Evolutionary conservation across 495 filamentous ascomycete species (phyloP), one percentile per base, ranked within the genome.

Genomic region (Penicillium lagena): DNA sequence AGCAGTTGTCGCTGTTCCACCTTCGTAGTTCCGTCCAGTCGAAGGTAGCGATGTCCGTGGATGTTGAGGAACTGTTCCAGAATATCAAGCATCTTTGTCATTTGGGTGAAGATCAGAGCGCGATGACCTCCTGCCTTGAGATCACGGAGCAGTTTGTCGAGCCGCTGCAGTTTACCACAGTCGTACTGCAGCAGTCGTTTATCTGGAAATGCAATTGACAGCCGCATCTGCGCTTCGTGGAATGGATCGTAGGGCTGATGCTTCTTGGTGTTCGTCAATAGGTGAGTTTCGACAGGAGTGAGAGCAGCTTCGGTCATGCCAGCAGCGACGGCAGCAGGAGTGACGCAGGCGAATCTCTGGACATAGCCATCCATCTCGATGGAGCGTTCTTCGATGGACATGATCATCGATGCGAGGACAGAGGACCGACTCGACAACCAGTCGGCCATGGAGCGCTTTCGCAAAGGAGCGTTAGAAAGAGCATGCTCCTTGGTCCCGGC

Each of bases 51-150:
- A 63, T 97, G 87, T 1, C 90, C 90, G 56, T 97, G 93, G 45
- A 99, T 96, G 62, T 96, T 97, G 57, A 99, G 80, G 59, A 97
- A 99, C 45, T 90, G 90, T 55, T 99, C 94, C 12, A 99, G 77
- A 46, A 99, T 93, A 65, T 99, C 90, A 6, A 99, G 81, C 51
- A 97, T 93, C 60, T 91, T 95, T 22, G 94, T 97, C 94, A 99
- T 99, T 56, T 99, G 94, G 2, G 94, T 97, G 68, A 99, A 99
- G 62, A 99, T 97, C 29, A 99, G 70, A 5, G 89, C 91, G 7
- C 94, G 87, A 58, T 96, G 93, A 12, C 90, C 89, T 42, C 88
- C 89, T 7, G 86, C 80, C 65, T 96, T 90, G 1, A 97, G 75
- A 40, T 86, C 81, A 14, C 93, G 85, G 27, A 99, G 78, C 8